Conservation (phyloP, 73 alveolate genomes). For the Halteria grandinella region DNA sequence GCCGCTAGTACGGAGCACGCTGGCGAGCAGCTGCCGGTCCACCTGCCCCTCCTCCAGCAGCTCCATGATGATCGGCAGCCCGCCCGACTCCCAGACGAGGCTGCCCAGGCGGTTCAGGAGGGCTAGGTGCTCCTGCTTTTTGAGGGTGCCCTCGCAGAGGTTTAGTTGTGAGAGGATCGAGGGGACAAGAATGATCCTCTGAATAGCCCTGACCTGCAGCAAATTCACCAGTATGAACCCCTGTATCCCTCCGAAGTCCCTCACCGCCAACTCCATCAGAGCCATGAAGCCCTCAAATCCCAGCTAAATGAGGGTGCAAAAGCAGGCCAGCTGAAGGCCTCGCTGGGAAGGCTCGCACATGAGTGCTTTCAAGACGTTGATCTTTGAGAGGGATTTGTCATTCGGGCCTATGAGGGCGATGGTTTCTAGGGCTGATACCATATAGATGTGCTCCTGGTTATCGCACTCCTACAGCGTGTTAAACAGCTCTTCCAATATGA, state of each 20-base stretch:
- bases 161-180: constrained; percentile 77
- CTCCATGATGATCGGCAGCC: constrained; percentile 65
- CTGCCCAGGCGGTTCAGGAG: constrained; percentile 89
- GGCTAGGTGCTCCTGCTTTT: constrained; percentile 82
- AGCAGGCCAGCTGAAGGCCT: constrained; percentile 67
- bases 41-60: constrained; percentile 89
- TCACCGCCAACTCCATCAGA: constrained; percentile 84
- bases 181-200: constrained; percentile 84
- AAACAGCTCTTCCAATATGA: constrained; percentile 62
- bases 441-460: constrained; percentile 77
- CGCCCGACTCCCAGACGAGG: constrained; percentile 85
- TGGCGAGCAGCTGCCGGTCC: constrained; percentile 85
- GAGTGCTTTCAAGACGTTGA: constrained; percentile 75
- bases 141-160: constrained; percentile 68
- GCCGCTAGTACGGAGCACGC: constrained; percentile 84
- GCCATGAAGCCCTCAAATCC: constrained; percentile 83
- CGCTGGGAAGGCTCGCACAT: constrained; percentile 80
- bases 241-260: constrained; percentile 81
- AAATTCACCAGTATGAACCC: constrained; percentile 76
- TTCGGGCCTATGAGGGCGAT: constrained; percentile 81
- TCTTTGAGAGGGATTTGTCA: constrained; percentile 72
- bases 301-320: constrained; percentile 75
- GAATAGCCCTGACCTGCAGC: constrained; percentile 81
- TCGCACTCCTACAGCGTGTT: constrained; percentile 71
- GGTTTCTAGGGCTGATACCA: constrained; percentile 72